Conservation (phyloP, 352 stramenopile species). For the Phytophthora foliorum region DNA sequence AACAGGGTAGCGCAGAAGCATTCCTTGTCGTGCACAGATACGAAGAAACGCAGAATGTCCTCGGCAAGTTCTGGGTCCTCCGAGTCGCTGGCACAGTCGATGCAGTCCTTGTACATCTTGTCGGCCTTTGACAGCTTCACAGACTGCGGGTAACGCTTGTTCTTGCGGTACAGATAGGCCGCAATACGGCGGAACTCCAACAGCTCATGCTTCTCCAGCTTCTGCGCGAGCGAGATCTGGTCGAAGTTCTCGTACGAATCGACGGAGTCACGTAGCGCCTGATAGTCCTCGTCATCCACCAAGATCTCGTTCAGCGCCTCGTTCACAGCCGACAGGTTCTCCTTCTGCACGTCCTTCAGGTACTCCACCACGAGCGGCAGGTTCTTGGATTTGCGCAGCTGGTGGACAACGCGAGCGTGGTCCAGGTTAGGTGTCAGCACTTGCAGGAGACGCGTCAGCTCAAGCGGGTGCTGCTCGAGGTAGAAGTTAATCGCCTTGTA, state of each 20-base stretch:
- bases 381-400: conserved; percentile 98
- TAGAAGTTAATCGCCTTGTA: conserved; percentile 99
- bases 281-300: conserved; percentile 99
- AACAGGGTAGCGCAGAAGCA: conserved; percentile 99
- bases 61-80: conserved; percentile 97
- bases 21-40: conserved; percentile 99
- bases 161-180: conserved; percentile 99
- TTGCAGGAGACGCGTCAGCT: conserved; percentile 98
- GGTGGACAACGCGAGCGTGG: conserved; percentile 98
- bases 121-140: conserved; percentile 99
- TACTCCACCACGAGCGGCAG: conserved; percentile 98
- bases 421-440: conserved; percentile 99
- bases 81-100: conserved; percentile 98
- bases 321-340: conserved; percentile 99
- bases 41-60: conserved; percentile 99
- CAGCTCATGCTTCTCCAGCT: conserved; percentile 99
- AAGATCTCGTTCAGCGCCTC: conserved; percentile 98
- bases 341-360: conserved; percentile 99
- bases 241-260: conserved; percentile 99
- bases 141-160: conserved; percentile 98
- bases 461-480: conserved; percentile 96
- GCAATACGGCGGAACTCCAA: conserved; percentile 99
- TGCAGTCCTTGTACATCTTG: conserved; percentile 99
- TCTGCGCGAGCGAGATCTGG: conserved; percentile 98
- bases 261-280: conserved; percentile 96